Evolutionary conservation across 257 asterid species (phyloP), one percentile per base, ranked within the genome.

Genomic region (Nyctanthes arbortristis): DNA sequence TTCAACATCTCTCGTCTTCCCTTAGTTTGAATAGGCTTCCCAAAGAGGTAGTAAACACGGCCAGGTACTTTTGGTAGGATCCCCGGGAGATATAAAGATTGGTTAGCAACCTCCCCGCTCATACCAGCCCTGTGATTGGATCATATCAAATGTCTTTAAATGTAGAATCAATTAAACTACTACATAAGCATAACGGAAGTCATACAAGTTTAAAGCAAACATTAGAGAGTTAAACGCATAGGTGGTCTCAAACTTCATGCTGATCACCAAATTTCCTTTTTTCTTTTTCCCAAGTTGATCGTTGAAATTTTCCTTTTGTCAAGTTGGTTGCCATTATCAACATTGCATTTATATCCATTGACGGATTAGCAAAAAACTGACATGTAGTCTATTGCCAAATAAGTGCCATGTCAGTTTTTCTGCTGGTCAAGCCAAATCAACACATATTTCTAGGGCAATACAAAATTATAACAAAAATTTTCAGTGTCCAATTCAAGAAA

Each of bases 1-100:
- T 85, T 85, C 78, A 87, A 56, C 80, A 80, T 14, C 70, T 81
- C 97, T 57, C 75, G 11, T 74, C 61, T 86, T 61, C 97, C 98
- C 75, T 85, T 85, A 22, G 91, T 92, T 34, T 71, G 73, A 43
- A 94, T 79, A 14, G 98, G 97, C 82, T 91, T 94, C 32, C 99
- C 98, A 54, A 94, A 94, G 58, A 84, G 76, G 71, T 80, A 94
- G 82, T 94, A 94, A 14, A 89, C 35, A 1, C 99, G 88, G 45
- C 99, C 99, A 0, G 99, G 98, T 68, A 94, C 52, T 80, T 94
- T 94, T 1, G 98, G 98, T 62, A 94, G 40, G 39, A 91, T 11
- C 34, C 88, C 95, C 0, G 99, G 99, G 59, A 85, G 0, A 70
- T 67, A 76, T 47, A 89, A 9, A 5, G 45, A 28, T 75, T 91